phyloP scores from a whole-genome alignment of 2,329 filamentous ascomycete genomes.

The Rhynchosporium graminicola region DNA sequence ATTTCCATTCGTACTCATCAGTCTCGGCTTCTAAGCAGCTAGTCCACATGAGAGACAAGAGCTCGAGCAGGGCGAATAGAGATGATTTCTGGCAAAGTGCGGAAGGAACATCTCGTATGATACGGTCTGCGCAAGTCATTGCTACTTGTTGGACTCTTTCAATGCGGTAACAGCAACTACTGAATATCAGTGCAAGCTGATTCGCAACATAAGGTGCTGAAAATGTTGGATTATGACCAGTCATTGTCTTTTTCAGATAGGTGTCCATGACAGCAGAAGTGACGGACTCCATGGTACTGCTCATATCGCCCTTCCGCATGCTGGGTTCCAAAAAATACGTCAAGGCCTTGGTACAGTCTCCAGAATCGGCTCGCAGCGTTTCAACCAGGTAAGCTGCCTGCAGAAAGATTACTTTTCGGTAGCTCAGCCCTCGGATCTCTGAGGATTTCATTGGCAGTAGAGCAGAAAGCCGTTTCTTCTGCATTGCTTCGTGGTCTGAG shows the following conservation, averaged over 20 bases:
- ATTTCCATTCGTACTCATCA: slow-evolving; percentile 86
- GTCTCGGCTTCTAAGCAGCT: slow-evolving; percentile 93
- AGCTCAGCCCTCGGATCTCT: slow-evolving; percentile 80
- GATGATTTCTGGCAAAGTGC: slow-evolving; percentile 87
- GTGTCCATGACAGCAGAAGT: slow-evolving; percentile 70
- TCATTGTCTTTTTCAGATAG: slow-evolving; percentile 76
- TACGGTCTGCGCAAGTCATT: slow-evolving; percentile 77
- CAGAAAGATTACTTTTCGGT: slow-evolving; percentile 88
- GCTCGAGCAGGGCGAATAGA: slow-evolving; percentile 87
- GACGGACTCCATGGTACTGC: slow-evolving; percentile 64
- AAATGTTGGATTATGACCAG: slow-evolving; percentile 72
- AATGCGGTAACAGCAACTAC: slow-evolving; percentile 90
- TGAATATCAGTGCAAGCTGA: slow-evolving; percentile 83
- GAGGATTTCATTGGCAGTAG: slow-evolving; percentile 74
- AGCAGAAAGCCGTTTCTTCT: slow-evolving; percentile 75
- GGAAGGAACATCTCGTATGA: slow-evolving; percentile 83
- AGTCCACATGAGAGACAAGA: slow-evolving; percentile 91
- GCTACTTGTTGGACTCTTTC: slow-evolving; percentile 88
- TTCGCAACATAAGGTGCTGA: slow-evolving; percentile 89
- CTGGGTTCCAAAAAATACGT: slow-evolving; percentile 95
- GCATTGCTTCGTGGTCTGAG: slow-evolving; percentile 72
- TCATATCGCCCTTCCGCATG: slow-evolving; percentile 65
- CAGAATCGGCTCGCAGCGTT: slow-evolving; percentile 79
- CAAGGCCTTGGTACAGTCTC: slow-evolving; percentile 86
- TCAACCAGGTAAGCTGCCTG: slow-evolving; percentile 90